Evolutionary conservation across 805 yeast genomes (phyloP).

Genomic region (Ogataea pignaliae): DNA sequence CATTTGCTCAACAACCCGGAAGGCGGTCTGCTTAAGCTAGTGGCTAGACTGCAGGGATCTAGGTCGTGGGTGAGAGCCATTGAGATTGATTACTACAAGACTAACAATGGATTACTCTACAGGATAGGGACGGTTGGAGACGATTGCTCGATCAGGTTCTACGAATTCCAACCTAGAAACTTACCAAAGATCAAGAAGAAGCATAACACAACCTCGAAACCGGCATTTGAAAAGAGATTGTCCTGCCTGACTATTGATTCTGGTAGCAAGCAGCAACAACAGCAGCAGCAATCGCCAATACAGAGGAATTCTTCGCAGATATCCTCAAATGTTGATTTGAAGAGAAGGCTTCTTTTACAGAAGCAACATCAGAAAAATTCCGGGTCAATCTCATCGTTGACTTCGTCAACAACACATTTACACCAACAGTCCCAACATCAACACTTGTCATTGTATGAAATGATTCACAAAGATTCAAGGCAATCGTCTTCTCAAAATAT

Average conservation of each 20-base stretch:
- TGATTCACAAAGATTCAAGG: slow-evolving; percentile 22
- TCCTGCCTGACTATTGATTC: slow-evolving; percentile 13
- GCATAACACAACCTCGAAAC: slow-evolving; percentile 4
- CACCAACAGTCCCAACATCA: slow-evolving; percentile 14
- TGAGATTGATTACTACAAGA: slow-evolving; percentile 37
- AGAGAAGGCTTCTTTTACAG: slow-evolving; percentile 9
- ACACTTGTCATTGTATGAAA: slow-evolving; percentile 23
- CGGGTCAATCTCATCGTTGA: slow-evolving; percentile 28
- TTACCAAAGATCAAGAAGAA: slow-evolving; percentile 32
- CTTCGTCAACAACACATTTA: slow-evolving; percentile 21
- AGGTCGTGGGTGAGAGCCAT: slow-evolving; percentile 47
- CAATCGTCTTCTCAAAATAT: slow-evolving; percentile 3
- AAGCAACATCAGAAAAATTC: slow-evolving; percentile 13
- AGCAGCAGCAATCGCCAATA: too few relatives aligned
- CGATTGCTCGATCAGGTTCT: slow-evolving; percentile 46
- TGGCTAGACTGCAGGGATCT: slow-evolving; percentile 41
- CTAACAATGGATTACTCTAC: slow-evolving; percentile 33
- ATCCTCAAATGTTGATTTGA: slow-evolving; percentile 7
- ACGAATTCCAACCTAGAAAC: slow-evolving; percentile 50
- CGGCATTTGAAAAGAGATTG: slow-evolving; percentile 10
- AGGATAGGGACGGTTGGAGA: slow-evolving; percentile 53
- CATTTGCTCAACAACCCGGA: slow-evolving; percentile 3
- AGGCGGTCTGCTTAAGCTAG: slow-evolving; percentile 20
- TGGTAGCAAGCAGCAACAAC: neutral
- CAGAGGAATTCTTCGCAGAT: neutral